Evolutionary conservation across 805 yeast genomes (phyloP).

Genomic region (Candida glaebosa): DNA sequence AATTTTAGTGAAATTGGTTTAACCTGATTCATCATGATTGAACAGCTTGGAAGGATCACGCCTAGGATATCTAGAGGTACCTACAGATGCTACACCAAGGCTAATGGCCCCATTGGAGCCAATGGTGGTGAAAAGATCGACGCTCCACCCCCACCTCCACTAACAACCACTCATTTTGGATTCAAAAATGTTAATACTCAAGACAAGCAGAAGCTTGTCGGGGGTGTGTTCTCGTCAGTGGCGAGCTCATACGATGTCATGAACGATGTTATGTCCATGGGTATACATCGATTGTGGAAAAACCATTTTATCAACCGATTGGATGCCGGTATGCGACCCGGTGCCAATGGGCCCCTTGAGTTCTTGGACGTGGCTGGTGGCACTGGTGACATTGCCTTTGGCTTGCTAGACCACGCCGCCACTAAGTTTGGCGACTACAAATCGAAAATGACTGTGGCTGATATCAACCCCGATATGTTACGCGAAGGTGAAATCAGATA

Average conservation of each 20-base stretch:
- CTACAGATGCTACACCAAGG: background rate
- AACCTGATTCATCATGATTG: conserved; percentile 2
- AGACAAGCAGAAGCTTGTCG: conserved; percentile 80
- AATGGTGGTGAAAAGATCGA: background rate
- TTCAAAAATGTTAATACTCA: conserved; percentile 74
- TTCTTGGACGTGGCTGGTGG: conserved; percentile 99
- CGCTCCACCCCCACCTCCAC: conserved; percentile 5
- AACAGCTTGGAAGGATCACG: background rate
- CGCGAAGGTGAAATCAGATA: conserved; percentile 85
- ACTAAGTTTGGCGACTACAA: conserved; percentile 67
- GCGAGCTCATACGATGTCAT: conserved; percentile 92
- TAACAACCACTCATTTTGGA: conserved; percentile 87
- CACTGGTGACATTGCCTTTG: conserved; percentile 97
- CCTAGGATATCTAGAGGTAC: conserved; percentile 3
- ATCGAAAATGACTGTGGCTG: conserved; percentile 86
- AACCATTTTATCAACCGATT: conserved; percentile 80
- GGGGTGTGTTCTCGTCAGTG: conserved; percentile 88
- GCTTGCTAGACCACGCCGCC: conserved; percentile 88
- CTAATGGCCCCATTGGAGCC: background rate
- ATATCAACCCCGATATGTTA: conserved; percentile 95
- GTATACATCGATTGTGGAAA: conserved; percentile 94
- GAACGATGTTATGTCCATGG: conserved; percentile 98
- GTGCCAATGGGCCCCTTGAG: conserved; percentile 68
- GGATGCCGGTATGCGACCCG: conserved; percentile 93
- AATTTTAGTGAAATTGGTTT: no score